Base-by-base conservation (phyloP, 441 rosid species). In the Rhodomyrtus psidioides region DNA sequence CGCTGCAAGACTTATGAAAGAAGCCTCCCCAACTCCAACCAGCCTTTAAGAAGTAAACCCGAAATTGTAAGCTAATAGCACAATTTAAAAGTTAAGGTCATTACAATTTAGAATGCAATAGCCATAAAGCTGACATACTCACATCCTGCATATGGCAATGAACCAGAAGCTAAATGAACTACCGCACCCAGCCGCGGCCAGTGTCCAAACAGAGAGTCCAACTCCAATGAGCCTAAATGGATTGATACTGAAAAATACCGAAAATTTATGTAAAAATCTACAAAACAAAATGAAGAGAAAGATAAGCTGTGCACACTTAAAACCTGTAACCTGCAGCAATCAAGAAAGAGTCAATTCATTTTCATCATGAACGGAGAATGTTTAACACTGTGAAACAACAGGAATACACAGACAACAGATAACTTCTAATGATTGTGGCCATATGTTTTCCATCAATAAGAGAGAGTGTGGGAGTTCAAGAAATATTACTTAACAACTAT, bases 11-110 rank as follows among this genome's bases (percentile, higher is more conserved):
- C 99, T 97, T 84, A 97, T 93, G 88, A 97, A 97, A 82, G 99
- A 96, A 89, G 99, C 99, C 89, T 97, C 99, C 59, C 99, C 99
- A 90, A 95, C 97, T 90, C 99, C 99, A 86, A 96, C 99, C 49
- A 97, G 82, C 99, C 99, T 97, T 89, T 88, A 90, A 39, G 79
- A 39, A 70, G 79, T 70, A 65, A 34, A 70, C 79, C 82, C 84
- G 30, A 44, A 83, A 62, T 62, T 55, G 62, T 53, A 24, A 84
- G 83, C 42, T 74, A 16, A 57, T 62, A 42, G 39, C 46, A 55
- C 56, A 57, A n/a, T 55, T 54, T 51, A 86, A 65, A 59, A 30
- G 59, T 58, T 65, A 65, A 65, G 46, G 76, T 39, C 42, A 62
- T 56, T 53, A 39, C 17, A 82, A 58, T 24, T 60, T 81, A 54